phyloP scores from a whole-genome alignment of 2,329 filamentous ascomycete species.

The Diplodia seriata region DNA sequence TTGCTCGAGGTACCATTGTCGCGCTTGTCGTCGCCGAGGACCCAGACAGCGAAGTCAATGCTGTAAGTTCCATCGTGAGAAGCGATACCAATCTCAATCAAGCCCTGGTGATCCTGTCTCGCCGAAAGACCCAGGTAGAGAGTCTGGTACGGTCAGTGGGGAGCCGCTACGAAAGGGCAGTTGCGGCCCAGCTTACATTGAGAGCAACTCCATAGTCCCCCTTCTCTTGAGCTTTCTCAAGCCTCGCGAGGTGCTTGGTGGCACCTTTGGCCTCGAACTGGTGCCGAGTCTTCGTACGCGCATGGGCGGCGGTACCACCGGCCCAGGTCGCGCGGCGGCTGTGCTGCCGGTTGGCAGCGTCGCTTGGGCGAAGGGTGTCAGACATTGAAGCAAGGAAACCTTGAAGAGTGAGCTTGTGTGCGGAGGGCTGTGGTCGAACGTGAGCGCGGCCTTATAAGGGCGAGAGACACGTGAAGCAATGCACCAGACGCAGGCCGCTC shows the following conservation, averaged over 20 bases:
- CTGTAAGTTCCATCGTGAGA: constrained; percentile 78
- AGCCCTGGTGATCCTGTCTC: constrained; percentile 58
- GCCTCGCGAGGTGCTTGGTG: constrained; percentile 36
- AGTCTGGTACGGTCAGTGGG: constrained; percentile 35
- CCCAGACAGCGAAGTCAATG: constrained; percentile 72
- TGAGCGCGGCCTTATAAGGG: constrained; percentile 8
- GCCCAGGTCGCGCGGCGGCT: constrained; percentile 30
- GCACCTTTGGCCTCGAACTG: constrained; percentile 41
- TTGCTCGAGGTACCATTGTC: constrained; percentile 30
- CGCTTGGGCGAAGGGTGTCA: constrained; percentile 22
- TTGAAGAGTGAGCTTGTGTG: constrained; percentile 6
- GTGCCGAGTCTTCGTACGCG: constrained; percentile 36
- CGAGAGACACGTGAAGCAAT: constrained; percentile 5
- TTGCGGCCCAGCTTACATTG: constrained; percentile 33
- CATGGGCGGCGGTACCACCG: constrained; percentile 1
- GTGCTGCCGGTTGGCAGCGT: constrained; percentile 22
- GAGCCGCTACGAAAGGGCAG: neutral
- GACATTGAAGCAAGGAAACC: constrained; percentile 23
- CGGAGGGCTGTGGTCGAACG: neutral
- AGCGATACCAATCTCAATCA: constrained; percentile 68
- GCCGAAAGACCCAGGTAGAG: constrained; percentile 70
- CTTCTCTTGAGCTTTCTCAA: constrained; percentile 36
- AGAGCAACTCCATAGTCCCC: constrained; percentile 35
- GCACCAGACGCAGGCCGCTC: constrained; percentile 20
- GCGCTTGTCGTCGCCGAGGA: constrained; percentile 47